phyloP scores from a whole-genome alignment of 1,284 basidiomycete species.

The Trametes pubescens region DNA sequence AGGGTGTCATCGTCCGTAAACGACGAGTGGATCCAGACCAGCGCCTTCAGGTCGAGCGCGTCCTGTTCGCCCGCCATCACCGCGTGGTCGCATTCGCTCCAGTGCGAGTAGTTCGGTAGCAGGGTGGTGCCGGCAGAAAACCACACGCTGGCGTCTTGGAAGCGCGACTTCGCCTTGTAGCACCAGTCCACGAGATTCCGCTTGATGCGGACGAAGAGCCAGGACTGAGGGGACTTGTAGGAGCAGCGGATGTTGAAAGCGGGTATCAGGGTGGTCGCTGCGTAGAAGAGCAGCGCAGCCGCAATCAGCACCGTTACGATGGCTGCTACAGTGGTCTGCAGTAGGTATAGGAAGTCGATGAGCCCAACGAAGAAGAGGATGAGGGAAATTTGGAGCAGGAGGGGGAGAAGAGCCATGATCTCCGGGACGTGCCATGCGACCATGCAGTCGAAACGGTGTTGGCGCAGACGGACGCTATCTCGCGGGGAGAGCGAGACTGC shows the following conservation, averaged over 20 bases:
- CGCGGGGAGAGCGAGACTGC: conserved; percentile 27
- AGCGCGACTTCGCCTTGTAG: neutral
- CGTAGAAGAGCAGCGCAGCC: conserved; percentile 32
- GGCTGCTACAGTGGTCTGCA: conserved; percentile 34
- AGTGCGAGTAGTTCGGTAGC: conserved; percentile 12
- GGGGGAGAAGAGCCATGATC: conserved; percentile 39
- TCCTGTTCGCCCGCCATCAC: neutral
- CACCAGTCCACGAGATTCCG: conserved; percentile 3
- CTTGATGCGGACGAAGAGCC: conserved; percentile 25
- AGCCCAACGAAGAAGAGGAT: conserved; percentile 38
- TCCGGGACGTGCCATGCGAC: conserved; percentile 37
- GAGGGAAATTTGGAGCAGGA: conserved; percentile 40
- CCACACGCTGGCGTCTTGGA: neutral
- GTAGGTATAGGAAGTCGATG: conserved; percentile 37
- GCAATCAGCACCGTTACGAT: conserved; percentile 32
- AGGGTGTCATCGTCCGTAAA: conserved; percentile 29
- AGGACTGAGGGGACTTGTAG: conserved; percentile 42
- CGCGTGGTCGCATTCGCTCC: conserved; percentile 34
- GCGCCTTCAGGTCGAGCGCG: conserved; percentile 29
- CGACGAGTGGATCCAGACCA: conserved; percentile 27
- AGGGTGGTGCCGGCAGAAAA: no score
- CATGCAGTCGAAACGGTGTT: conserved; percentile 40
- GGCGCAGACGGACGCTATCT: conserved; percentile 33
- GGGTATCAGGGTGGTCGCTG: conserved; percentile 34
- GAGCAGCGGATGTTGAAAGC: conserved; percentile 33